These are phyloP conservation scores for Phytophthora multivora DNA, from an alignment of 352 stramenopile species.

Conservation along the genomic window DNA sequence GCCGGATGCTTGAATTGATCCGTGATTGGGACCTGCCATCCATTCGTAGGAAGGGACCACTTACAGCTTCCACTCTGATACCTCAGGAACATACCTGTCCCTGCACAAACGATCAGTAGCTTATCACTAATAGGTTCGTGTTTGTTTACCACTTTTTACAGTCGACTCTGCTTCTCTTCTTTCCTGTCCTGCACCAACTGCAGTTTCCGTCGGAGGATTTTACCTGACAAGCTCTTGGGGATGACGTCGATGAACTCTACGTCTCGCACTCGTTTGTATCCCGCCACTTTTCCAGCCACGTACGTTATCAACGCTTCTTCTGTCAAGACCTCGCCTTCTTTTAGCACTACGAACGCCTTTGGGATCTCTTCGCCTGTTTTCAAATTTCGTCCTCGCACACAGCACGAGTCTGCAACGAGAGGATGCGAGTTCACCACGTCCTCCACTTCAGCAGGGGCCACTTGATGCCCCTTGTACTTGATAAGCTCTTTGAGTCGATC, in stretches of 20 bases:
- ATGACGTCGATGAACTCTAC: slow-evolving; percentile 88
- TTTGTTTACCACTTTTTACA: slow-evolving; percentile 7
- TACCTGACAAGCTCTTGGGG: slow-evolving; percentile 89
- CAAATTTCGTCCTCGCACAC: slow-evolving; percentile 56
- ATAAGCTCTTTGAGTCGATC: slow-evolving; percentile 95
- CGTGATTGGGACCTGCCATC: background rate
- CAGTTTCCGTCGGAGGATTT: slow-evolving; percentile 87
- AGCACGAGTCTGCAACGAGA: slow-evolving; percentile 73
- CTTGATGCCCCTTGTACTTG: slow-evolving; percentile 93
- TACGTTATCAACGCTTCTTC: slow-evolving; percentile 45
- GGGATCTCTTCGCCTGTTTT: slow-evolving; percentile 82
- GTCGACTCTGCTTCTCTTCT: slow-evolving; percentile 30
- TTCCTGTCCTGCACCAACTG: slow-evolving; percentile 44
- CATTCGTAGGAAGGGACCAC: background rate
- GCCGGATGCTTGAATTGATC: background rate
- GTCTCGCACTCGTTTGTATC: slow-evolving; percentile 88
- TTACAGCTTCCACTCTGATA: background rate
- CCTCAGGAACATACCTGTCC: background rate
- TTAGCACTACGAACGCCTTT: slow-evolving; percentile 90
- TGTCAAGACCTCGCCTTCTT: slow-evolving; percentile 32
- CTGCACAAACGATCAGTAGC: background rate
- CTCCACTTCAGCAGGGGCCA: slow-evolving; percentile 92
- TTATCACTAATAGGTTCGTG: background rate
- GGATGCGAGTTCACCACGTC: slow-evolving; percentile 84
- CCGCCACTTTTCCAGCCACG: slow-evolving; percentile 78